These are phyloP conservation scores for Tylopilus felleus DNA, from an alignment of 768 basidiomycete species.

Conservation along the genomic window DNA sequence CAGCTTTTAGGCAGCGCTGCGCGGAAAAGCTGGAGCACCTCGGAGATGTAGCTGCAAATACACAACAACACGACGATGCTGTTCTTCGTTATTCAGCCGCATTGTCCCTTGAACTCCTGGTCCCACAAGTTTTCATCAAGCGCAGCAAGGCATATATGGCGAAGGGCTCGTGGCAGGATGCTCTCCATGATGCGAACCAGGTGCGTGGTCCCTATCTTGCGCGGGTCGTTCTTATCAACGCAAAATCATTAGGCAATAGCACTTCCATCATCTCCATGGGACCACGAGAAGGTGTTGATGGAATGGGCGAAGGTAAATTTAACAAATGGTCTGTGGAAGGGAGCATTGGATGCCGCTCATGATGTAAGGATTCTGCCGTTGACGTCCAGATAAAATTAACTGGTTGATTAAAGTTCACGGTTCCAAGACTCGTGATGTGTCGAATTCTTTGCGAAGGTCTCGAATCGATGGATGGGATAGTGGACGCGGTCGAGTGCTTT, in stretches of 20 bases:
- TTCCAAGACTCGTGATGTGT: too few species aligned
- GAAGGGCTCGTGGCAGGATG: neutral
- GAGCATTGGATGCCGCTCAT: too few species aligned
- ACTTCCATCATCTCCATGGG: neutral
- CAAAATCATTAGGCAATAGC: neutral
- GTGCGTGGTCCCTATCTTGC: neutral
- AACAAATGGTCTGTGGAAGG: too few species aligned
- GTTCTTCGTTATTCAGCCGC: neutral
- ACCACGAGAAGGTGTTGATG: neutral
- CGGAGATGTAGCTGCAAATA: neutral
- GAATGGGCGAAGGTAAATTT: too few species aligned
- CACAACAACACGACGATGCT: neutral
- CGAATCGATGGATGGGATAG: too few species aligned
- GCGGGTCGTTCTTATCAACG: too few species aligned
- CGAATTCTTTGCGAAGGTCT: too few species aligned
- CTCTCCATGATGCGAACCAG: neutral
- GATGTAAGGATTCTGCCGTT: too few species aligned
- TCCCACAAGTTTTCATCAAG: neutral
- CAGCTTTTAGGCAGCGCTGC: neutral
- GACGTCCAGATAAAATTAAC: too few species aligned
- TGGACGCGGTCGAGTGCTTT: too few species aligned
- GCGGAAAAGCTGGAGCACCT: neutral
- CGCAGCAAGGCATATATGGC: neutral
- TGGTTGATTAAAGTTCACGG: too few species aligned
- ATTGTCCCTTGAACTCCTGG: neutral